Evolutionary conservation across 148 eudicot genomes (phyloP).

Genomic region (Persicaria maculosa): DNA sequence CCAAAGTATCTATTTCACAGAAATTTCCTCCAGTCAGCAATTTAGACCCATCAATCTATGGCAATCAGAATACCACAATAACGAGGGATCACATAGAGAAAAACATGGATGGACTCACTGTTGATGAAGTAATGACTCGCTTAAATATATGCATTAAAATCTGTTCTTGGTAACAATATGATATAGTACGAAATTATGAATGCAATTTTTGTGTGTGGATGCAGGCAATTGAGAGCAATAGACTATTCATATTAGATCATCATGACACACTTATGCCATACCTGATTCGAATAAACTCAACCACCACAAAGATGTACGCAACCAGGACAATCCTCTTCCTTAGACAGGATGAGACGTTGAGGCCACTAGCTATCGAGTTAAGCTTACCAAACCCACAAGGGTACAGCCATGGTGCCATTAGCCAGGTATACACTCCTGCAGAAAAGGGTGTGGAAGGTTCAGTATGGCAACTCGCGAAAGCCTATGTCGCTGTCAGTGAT

Average conservation of each 20-base stretch:
- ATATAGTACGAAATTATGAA: background rate
- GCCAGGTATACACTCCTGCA: constrained; percentile 67
- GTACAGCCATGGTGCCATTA: constrained; percentile 46
- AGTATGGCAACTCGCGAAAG: constrained; percentile 90
- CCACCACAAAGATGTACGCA: constrained; percentile 72
- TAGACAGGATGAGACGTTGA: constrained; percentile 63
- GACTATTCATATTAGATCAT: constrained; percentile 71
- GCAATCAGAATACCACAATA: constrained; percentile 67
- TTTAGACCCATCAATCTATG: constrained; percentile 49
- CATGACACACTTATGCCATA: constrained; percentile 82
- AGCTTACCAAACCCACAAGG: constrained; percentile 73
- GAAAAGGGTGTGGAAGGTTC: constrained; percentile 53
- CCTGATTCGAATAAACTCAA: constrained; percentile 50
- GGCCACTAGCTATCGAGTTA: constrained; percentile 77
- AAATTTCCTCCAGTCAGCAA: constrained; percentile 80
- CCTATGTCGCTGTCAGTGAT: constrained; percentile 81
- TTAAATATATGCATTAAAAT: background rate
- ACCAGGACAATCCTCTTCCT: constrained; percentile 62
- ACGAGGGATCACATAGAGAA: constrained; percentile 53
- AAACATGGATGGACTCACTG: constrained; percentile 62
- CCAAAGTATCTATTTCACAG: constrained; percentile 22
- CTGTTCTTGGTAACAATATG: background rate
- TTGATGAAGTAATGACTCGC: constrained; percentile 41
- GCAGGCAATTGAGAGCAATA: constrained; percentile 60
- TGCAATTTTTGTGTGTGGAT: background rate